Evolutionary conservation across 768 basidiomycete genomes (phyloP).

Genomic region (Thelephora ganbajun): DNA sequence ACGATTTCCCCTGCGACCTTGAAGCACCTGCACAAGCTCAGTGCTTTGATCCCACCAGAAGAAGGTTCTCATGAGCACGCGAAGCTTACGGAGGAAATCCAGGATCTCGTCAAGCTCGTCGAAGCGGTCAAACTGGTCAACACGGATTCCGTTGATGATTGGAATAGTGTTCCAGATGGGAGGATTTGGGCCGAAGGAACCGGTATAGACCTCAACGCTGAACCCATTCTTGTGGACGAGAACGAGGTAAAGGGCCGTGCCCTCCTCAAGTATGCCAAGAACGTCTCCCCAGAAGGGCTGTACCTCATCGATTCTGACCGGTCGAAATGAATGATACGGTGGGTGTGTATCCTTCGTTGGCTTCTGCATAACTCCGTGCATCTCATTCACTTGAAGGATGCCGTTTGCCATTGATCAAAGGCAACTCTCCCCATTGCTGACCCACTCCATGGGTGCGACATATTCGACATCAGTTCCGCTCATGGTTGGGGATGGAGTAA

Average conservation of each 20-base stretch:
- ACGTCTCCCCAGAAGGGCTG: constrained; percentile 7
- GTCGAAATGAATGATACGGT: background rate
- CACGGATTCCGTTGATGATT: constrained; percentile 9
- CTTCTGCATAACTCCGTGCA: no score
- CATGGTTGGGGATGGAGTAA: no score
- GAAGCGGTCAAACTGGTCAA: constrained; percentile 66
- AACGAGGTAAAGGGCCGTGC: constrained; percentile 4
- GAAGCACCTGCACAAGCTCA: constrained; percentile 51
- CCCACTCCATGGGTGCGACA: no score
- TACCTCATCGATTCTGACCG: constrained; percentile 12
- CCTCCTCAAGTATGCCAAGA: constrained; percentile 7
- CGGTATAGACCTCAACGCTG: constrained; percentile 18
- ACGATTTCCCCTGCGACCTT: constrained; percentile 42
- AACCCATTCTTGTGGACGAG: constrained; percentile 1
- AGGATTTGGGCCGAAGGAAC: constrained; percentile 27
- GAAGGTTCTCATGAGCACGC: constrained; percentile 40
- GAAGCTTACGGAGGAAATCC: constrained; percentile 42
- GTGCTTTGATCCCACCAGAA: constrained; percentile 56
- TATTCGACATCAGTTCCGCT: no score
- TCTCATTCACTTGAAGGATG: no score
- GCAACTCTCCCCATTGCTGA: no score
- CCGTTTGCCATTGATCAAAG: no score
- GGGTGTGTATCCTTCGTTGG: background rate
- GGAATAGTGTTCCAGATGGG: constrained; percentile 23
- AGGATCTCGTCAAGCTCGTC: constrained; percentile 61